Conservation (phyloP, 768 basidiomycete genomes). For the Collybia sordida region DNA sequence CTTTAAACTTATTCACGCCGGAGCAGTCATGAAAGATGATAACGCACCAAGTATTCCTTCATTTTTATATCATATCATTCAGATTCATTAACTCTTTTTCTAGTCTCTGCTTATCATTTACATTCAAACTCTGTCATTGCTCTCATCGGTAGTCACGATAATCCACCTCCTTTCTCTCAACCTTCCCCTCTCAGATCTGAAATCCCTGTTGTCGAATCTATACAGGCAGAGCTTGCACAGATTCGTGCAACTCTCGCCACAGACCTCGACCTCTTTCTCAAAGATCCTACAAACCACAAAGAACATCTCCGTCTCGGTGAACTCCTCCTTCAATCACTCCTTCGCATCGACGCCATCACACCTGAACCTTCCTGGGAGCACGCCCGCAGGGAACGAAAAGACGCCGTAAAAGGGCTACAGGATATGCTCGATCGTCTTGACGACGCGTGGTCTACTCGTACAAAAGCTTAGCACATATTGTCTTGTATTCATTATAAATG, state of each 20-base stretch:
- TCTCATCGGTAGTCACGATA: conserved; percentile 54
- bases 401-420: conserved; percentile 86
- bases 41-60: conserved; percentile 50
- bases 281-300: conserved; percentile 23
- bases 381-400: conserved; percentile 80
- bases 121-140: conserved; percentile 67
- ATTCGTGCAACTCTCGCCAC: conserved; percentile 57
- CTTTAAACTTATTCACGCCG: conserved; percentile 89
- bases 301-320: conserved; percentile 70
- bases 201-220: conserved; percentile 48
- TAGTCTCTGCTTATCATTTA: conserved; percentile 78
- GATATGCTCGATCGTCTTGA: conserved; percentile 79
- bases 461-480: conserved; percentile 6
- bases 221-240: conserved; percentile 51
- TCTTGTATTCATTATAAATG: too few relatives aligned
- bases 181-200: conserved; percentile 39
- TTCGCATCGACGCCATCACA: conserved; percentile 80
- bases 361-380: conserved; percentile 75
- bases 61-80: background rate
- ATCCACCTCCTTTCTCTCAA: conserved; percentile 21
- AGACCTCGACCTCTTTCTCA: conserved; percentile 56
- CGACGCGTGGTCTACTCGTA: conserved; percentile 51
- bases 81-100: conserved; percentile 11
- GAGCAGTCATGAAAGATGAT: conserved; percentile 90
- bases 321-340: conserved; percentile 80